These are phyloP conservation scores for Andrographis paniculata DNA, from an alignment of 305 asterid species.

Conservation along the genomic window DNA sequence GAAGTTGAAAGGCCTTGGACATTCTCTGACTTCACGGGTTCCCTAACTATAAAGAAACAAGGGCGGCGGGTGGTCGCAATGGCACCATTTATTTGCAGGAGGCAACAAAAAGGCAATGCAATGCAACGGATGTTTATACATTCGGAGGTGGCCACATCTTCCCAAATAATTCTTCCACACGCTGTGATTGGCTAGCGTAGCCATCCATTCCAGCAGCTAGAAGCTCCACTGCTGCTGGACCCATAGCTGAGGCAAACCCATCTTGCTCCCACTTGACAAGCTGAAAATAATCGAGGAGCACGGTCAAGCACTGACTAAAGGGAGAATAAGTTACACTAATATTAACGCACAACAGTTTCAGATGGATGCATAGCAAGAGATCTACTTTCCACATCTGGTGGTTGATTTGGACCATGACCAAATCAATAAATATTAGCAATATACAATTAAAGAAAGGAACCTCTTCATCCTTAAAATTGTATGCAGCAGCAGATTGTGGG, in stretches of 20 bases:
- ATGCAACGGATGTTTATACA: no score
- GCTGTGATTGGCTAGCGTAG: constrained; percentile 54
- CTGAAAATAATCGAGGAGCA: constrained; percentile 28
- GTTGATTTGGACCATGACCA: no score
- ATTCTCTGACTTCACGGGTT: neutral
- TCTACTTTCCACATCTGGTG: no score
- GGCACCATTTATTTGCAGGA: no score
- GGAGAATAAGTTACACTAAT: no score
- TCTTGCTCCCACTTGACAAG: constrained; percentile 83
- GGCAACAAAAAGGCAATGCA: no score
- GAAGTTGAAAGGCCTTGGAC: neutral
- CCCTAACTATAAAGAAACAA: no score
- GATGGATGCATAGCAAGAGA: no score
- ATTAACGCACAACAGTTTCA: no score
- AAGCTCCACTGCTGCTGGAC: constrained; percentile 88
- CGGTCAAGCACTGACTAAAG: no score
- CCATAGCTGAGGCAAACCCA: constrained; percentile 72
- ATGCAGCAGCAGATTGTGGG: constrained; percentile 57
- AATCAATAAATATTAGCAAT: no score
- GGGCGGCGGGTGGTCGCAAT: no score
- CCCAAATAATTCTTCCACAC: constrained; percentile 74
- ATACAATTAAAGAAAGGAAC: constrained; percentile 25
- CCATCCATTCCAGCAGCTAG: constrained; percentile 75
- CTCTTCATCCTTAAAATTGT: constrained; percentile 70
- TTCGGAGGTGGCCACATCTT: constrained; percentile 99